Conservation (phyloP, 192 early-diverging fungal genomes). For the Backusella circina region DNA sequence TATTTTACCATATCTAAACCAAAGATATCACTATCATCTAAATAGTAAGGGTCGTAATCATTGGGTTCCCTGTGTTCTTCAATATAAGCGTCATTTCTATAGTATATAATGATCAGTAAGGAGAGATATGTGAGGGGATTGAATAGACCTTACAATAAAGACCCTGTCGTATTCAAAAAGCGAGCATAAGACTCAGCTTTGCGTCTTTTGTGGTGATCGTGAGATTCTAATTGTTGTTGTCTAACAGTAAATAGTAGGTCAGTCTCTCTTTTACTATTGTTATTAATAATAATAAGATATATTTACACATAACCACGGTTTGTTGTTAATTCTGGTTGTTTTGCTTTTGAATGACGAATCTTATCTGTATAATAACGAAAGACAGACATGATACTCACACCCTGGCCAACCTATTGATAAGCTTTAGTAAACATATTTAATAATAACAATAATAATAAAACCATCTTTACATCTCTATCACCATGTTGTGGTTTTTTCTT, state of each 20-base stretch:
- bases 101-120: background rate
- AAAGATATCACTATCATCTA: constrained; percentile 52
- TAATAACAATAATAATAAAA: background rate
- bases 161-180: constrained; percentile 46
- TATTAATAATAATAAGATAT: no score
- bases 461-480: constrained; percentile 19
- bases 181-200: constrained; percentile 49
- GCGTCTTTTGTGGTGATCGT: constrained; percentile 24
- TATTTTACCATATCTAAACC: no score
- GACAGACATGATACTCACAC: constrained; percentile 28
- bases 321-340: background rate
- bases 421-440: background rate
- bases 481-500: constrained; percentile 29
- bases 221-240: constrained; percentile 29
- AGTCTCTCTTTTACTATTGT: no score
- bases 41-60: constrained; percentile 74
- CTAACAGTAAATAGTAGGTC: background rate
- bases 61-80: background rate
- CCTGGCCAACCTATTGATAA: background rate
- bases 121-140: background rate
- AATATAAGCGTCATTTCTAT: constrained; percentile 23
- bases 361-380: constrained; percentile 38
- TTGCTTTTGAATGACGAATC: constrained; percentile 28
- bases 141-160: constrained; percentile 42
- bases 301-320: constrained; percentile 37